A percentile compares a stretch with the other conserved stretches of the same genome.
These are phyloP conservation scores for Malbranchea zuffiana DNA, from an alignment of 2,329 filamentous ascomycete genomes.

Conservation along the genomic window DNA sequence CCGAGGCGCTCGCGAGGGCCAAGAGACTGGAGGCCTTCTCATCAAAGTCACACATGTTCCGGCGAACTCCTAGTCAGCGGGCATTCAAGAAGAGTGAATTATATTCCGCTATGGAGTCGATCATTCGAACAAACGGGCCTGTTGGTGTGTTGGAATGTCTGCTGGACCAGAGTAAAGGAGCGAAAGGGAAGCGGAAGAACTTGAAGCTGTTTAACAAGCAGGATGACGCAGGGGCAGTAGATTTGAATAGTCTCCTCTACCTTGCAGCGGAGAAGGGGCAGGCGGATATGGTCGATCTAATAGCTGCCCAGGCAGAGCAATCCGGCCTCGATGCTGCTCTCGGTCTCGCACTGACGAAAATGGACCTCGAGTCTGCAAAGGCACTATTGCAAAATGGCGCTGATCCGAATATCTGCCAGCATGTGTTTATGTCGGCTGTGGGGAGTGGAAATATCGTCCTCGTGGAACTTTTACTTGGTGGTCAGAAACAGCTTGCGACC, in stretches of 20 bases:
- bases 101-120: slow-evolving; percentile 14
- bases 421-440: slow-evolving; percentile 11
- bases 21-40: slow-evolving; percentile 15
- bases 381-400: slow-evolving; percentile 14
- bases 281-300: slow-evolving; percentile 11
- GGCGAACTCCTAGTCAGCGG: slow-evolving; percentile 15
- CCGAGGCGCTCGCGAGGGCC: slow-evolving; percentile 12
- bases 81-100: slow-evolving; percentile 14
- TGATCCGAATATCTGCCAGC: slow-evolving; percentile 14
- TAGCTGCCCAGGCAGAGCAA: slow-evolving; percentile 12
- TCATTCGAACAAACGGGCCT: slow-evolving; percentile 12
- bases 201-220: slow-evolving; percentile 13
- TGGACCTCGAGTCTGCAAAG: slow-evolving; percentile 13
- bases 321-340: slow-evolving; percentile 10
- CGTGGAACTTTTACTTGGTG: slow-evolving; percentile 11
- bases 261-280: slow-evolving; percentile 12
- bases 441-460: slow-evolving; percentile 10
- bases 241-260: slow-evolving; percentile 10
- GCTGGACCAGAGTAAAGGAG: slow-evolving; percentile 13
- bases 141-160: slow-evolving; percentile 14
- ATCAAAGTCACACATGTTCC: slow-evolving; percentile 17
- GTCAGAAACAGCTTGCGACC: slow-evolving; percentile 9
- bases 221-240: background rate
- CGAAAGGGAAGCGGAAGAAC: slow-evolving; percentile 12
- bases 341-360: slow-evolving; percentile 5